Evolutionary conservation across 306 rosid species (phyloP), one percentile per base, ranked within the genome.

Genomic region (Ochetophila trinervis): DNA sequence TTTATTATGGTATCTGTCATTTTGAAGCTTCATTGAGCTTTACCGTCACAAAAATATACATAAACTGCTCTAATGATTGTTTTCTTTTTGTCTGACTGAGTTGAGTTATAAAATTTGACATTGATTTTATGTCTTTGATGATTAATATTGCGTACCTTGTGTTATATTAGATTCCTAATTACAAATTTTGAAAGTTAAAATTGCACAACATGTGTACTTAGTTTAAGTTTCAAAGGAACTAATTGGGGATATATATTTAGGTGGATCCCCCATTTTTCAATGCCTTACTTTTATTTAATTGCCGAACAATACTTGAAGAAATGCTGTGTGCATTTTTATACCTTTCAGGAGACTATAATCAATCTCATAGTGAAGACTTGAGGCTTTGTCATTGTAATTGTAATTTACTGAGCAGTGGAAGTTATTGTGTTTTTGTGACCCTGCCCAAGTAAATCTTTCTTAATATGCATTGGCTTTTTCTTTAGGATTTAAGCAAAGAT

Each of bases 401-500:
- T 62, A 57, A 40, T 22, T 61, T 30, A 27, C 32, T 27, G 57
- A 58, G 34, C 62, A 60, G 53, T 67, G 53, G 34, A 51, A 45
- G 49, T 47, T 7, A 27, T 35, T 17, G 11, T 61, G 4, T 55
- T 49, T 65, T 73, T 72, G 8, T 49, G 36, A 62, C 63, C 30
- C 51, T 61, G 5, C 3, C 56, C 62, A 15, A 48, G 52, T 34
- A 66, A 74, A 22, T 60, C 58, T 54, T 65, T 63, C 53, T 62
- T 45, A 47, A 71, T 57, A 24, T 54, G 72, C 34, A 44, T 5
- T 79, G 74, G 62, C 52, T 11, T 53, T 52, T 66, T 57, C 13
- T 86, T 68, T 66, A 90, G 91, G 95, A 22, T 78, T 70, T 58
- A 90, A 83, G 93, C 78, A 83, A 78, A 71, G 84, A 73, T 82